Conservation (phyloP, 75 land plant genomes). For the Pseudotsuga menziesii region DNA sequence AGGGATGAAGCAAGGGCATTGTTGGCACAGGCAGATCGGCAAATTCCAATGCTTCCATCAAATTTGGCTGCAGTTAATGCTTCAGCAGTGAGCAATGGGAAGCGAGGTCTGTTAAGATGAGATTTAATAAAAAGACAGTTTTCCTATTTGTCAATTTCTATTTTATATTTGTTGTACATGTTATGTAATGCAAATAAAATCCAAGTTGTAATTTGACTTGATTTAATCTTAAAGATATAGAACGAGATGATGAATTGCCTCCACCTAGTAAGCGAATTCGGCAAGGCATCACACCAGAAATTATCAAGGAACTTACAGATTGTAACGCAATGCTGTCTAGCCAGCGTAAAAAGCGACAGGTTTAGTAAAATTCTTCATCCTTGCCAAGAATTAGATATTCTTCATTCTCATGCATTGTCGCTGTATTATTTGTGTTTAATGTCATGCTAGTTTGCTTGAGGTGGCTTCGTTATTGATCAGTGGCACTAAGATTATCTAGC, state of each 20-base stretch:
- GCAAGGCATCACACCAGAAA: slow-evolving; percentile 69
- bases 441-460: neutral
- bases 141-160: neutral
- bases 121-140: neutral
- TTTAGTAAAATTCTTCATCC: slow-evolving; percentile 15
- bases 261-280: slow-evolving; percentile 68
- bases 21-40: slow-evolving; percentile 76
- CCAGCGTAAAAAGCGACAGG: slow-evolving; percentile 96
- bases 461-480: neutral
- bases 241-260: slow-evolving; percentile 46
- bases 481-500: neutral
- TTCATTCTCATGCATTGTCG: neutral
- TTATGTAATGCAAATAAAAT: neutral
- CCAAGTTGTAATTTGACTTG: neutral
- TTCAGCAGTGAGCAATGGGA: slow-evolving; percentile 72
- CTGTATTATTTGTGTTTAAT: neutral
- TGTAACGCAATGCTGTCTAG: slow-evolving; percentile 88
- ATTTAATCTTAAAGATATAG: neutral
- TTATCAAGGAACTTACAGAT: slow-evolving; percentile 83
- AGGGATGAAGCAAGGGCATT: slow-evolving; percentile 90
- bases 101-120: slow-evolving; percentile 55
- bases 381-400: neutral
- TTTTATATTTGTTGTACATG: neutral
- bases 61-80: slow-evolving; percentile 29
- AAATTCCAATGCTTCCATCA: slow-evolving; percentile 49